Conservation (phyloP, 2,329 filamentous ascomycete species). For the Alternaria sp. region DNA sequence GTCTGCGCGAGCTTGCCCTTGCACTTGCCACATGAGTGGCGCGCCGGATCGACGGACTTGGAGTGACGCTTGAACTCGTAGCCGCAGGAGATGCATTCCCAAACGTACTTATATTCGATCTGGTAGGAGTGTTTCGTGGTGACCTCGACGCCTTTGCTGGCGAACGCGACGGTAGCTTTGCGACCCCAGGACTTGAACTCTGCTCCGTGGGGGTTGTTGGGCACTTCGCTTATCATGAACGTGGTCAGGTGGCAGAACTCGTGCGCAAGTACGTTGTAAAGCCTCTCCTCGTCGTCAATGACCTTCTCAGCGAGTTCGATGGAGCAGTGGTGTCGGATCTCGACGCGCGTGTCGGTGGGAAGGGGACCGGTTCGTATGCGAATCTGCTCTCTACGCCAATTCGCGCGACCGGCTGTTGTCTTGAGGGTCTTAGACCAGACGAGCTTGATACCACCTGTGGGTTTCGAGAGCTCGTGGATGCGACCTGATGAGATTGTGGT, state of each 20-base stretch:
- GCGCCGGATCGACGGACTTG: constrained; percentile 76
- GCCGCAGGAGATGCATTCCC: constrained; percentile 75
- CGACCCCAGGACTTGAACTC: constrained; percentile 77
- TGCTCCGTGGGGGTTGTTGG: constrained; percentile 78
- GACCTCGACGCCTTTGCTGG: constrained; percentile 70
- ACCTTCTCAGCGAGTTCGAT: constrained; percentile 92
- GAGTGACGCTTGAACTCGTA: constrained; percentile 82
- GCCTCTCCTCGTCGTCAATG: constrained; percentile 73
- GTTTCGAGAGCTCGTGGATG: constrained; percentile 63
- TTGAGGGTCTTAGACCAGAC: constrained; percentile 80
- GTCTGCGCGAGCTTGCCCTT: constrained; percentile 73
- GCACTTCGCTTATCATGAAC: constrained; percentile 82
- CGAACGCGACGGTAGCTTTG: constrained; percentile 64
- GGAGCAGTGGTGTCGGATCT: constrained; percentile 67
- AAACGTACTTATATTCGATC: constrained; percentile 92
- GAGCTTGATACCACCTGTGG: constrained; percentile 73
- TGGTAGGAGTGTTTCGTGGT: constrained; percentile 90
- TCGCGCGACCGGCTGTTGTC: constrained; percentile 72
- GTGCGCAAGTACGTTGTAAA: constrained; percentile 92
- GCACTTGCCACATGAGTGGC: constrained; percentile 80
- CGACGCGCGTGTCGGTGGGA: constrained; percentile 29
- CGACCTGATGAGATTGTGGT: constrained; percentile 64
- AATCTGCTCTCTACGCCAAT: constrained; percentile 56
- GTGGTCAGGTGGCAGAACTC: constrained; percentile 95
- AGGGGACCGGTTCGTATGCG: constrained; percentile 39